Evolutionary conservation across 2,329 filamentous ascomycete species (phyloP).

Genomic region (Pestalotiopsis sp.): DNA sequence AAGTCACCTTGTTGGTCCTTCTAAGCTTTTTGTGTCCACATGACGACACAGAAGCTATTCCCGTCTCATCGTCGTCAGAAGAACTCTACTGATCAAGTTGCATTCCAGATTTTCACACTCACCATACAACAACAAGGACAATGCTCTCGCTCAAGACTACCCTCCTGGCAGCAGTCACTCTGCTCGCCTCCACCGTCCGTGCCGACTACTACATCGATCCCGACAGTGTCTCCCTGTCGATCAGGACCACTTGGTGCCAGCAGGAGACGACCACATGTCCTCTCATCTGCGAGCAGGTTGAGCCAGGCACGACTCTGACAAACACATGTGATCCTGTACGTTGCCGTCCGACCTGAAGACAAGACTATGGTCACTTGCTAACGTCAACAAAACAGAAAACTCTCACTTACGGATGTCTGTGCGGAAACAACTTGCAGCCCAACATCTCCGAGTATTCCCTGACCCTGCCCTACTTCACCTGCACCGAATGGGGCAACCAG

Average conservation of each 20-base stretch:
- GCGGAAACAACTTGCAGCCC: conserved; percentile 65
- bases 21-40: not conserved
- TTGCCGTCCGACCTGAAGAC: conserved; percentile 12
- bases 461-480: conserved; percentile 78
- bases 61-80: not conserved
- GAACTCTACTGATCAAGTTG: conserved; percentile 1
- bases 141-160: conserved; percentile 61
- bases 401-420: conserved; percentile 74
- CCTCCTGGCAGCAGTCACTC: conserved; percentile 56
- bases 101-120: not conserved
- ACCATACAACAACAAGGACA: conserved; percentile 19
- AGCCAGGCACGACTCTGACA: conserved; percentile 51
- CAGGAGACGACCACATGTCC: conserved; percentile 68
- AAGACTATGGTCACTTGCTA: conserved; percentile 6
- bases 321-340: conserved; percentile 72
- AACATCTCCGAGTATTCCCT: conserved; percentile 78
- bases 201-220: conserved; percentile 67
- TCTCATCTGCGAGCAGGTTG: conserved; percentile 68
- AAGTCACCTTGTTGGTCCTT: conserved; percentile 3
- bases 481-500: conserved; percentile 70
- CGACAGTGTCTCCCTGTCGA: conserved; percentile 52
- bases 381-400: conserved; percentile 41
- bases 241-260: conserved; percentile 64
- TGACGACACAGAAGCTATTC: not conserved
- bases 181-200: conserved; percentile 54